Conservation (phyloP, 1,284 basidiomycete genomes). For the Austroboletus olivaceoglutinosus region DNA sequence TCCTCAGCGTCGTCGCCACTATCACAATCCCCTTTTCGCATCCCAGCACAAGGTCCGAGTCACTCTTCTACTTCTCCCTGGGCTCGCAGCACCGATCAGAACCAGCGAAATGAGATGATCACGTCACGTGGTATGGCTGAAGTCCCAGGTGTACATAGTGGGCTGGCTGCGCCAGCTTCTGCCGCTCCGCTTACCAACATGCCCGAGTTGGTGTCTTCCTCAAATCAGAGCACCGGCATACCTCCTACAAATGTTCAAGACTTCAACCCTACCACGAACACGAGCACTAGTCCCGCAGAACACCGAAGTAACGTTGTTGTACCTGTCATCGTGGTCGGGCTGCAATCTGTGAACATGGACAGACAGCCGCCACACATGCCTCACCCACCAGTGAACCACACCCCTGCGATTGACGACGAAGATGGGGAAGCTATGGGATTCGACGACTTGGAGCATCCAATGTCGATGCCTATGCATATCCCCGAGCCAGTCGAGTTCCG, state of each 20-base stretch:
- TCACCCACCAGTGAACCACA: slow-evolving; percentile 15
- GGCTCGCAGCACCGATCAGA: slow-evolving; percentile 17
- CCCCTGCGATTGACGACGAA: slow-evolving; percentile 20
- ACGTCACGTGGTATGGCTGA: slow-evolving; percentile 14
- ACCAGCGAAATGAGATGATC: slow-evolving; percentile 23
- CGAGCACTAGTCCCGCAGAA: slow-evolving; percentile 15
- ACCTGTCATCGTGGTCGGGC: slow-evolving; percentile 76
- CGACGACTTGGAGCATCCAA: slow-evolving; percentile 24
- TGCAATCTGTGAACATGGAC: slow-evolving; percentile 65
- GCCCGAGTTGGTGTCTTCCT: slow-evolving; percentile 14
- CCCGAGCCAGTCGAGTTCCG: slow-evolving; percentile 27
- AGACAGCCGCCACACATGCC: slow-evolving; percentile 28
- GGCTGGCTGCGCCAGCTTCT: slow-evolving; percentile 10
- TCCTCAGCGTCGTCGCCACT: slow-evolving; percentile 17
- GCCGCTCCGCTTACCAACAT: slow-evolving; percentile 12
- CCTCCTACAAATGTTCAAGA: slow-evolving; percentile 15
- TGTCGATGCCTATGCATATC: slow-evolving; percentile 28
- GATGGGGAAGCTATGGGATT: slow-evolving; percentile 28
- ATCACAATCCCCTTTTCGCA: slow-evolving; percentile 16
- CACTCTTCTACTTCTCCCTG: slow-evolving; percentile 18
- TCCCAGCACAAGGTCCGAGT: slow-evolving; percentile 20
- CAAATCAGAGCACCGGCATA: slow-evolving; percentile 1
- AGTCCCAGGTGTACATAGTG: slow-evolving; percentile 17
- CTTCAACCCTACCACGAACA: slow-evolving; percentile 8
- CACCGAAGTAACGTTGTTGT: slow-evolving; percentile 50